These are phyloP conservation scores for Linnemannia elongata DNA, from an alignment of 192 early-diverging fungal species.

Conservation along the genomic window DNA sequence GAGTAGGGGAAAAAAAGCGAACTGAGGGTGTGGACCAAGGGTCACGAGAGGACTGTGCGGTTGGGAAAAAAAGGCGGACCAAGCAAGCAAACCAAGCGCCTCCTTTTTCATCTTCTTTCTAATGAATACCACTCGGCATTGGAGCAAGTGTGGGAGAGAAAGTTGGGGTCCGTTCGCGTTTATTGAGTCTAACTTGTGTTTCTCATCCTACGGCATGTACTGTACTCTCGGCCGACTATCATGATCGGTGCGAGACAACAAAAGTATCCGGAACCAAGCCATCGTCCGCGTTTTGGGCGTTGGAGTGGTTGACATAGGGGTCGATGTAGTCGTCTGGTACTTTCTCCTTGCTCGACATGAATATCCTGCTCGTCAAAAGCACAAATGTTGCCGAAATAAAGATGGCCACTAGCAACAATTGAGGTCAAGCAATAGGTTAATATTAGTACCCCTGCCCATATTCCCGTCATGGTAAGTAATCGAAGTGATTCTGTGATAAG, in stretches of 20 bases:
- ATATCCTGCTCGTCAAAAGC: constrained; percentile 51
- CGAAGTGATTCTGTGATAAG: neutral
- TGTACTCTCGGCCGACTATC: neutral
- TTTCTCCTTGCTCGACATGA: constrained; percentile 44
- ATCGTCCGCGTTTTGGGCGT: constrained; percentile 36
- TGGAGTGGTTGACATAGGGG: constrained; percentile 51
- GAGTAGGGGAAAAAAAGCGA: neutral
- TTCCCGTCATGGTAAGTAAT: neutral
- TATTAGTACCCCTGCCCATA: neutral
- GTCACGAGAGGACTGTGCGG: constrained; percentile 9
- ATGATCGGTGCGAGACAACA: constrained; percentile 52
- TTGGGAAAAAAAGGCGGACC: neutral
- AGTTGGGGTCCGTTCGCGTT: constrained; percentile 17
- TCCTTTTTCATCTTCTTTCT: neutral
- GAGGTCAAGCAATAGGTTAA: neutral
- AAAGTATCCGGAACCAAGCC: constrained; percentile 56
- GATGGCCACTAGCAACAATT: constrained; percentile 29
- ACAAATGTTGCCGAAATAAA: constrained; percentile 51
- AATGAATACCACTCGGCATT: neutral
- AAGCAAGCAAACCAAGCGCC: neutral
- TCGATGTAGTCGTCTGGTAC: constrained; percentile 52
- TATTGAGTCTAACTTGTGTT: neutral
- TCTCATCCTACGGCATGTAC: neutral
- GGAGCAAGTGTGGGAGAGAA: neutral
- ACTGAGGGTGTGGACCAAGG: neutral